Evolutionary conservation across 1,284 basidiomycete species (phyloP).

Genomic region (Irpex sp.): DNA sequence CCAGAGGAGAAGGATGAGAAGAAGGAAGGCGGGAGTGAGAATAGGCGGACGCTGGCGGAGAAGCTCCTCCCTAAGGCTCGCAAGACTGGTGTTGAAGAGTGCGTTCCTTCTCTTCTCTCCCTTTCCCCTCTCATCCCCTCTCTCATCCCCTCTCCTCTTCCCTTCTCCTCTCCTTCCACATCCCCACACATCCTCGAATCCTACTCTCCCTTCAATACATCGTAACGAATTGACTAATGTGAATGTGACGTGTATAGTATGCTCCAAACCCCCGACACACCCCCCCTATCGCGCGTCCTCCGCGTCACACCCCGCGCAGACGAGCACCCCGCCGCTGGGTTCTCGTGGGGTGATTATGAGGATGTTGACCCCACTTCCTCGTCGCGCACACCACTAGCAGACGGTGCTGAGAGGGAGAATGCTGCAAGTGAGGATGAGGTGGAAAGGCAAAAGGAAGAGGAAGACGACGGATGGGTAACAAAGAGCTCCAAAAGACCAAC

Average conservation of each 20-base stretch:
- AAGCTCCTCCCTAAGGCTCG: slow-evolving; percentile 53
- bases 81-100: slow-evolving; percentile 69
- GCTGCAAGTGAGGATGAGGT: too few species aligned
- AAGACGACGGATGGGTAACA: slow-evolving; percentile 66
- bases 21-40: slow-evolving; percentile 4
- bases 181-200: too few species aligned
- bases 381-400: slow-evolving; percentile 27
- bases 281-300: slow-evolving; percentile 56
- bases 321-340: slow-evolving; percentile 59
- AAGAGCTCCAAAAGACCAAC: slow-evolving; percentile 53
- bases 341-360: slow-evolving; percentile 75
- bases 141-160: too few species aligned
- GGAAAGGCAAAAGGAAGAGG: slow-evolving; percentile 40
- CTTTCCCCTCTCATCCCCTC: too few species aligned
- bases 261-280: slow-evolving; percentile 55
- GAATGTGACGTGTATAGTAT: too few species aligned
- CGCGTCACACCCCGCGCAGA: slow-evolving; percentile 52
- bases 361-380: slow-evolving; percentile 47
- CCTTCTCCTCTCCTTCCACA: too few species aligned
- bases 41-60: slow-evolving; percentile 51
- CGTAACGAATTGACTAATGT: too few species aligned
- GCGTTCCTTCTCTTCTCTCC: too few species aligned
- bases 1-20: slow-evolving; percentile 26
- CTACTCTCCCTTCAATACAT: too few species aligned
- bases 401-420: slow-evolving; percentile 34